phyloP scores from a whole-genome alignment of 306 rosid species.

The Vicia sativa region DNA sequence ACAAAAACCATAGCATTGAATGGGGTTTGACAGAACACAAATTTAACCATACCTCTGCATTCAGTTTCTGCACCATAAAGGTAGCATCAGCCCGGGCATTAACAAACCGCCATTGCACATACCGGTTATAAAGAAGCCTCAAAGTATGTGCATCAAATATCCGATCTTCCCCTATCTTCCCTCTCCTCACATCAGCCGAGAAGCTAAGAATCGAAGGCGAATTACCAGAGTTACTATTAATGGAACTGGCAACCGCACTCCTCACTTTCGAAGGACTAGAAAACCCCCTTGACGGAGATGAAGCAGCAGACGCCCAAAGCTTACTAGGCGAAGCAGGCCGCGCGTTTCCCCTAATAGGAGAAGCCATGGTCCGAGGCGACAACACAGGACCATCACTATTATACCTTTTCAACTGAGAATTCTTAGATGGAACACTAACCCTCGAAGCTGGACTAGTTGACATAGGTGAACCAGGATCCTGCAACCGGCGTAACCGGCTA shows the following conservation, averaged over 20 bases:
- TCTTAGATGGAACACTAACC: constrained; percentile 50
- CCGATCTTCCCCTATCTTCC: constrained; percentile 94
- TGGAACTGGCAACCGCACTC: constrained; percentile 57
- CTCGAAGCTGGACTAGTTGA: constrained; percentile 74
- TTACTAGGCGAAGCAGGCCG: constrained; percentile 90
- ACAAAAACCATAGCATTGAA: constrained; percentile 7
- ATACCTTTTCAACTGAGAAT: constrained; percentile 65
- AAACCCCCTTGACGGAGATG: constrained; percentile 76
- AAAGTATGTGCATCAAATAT: constrained; percentile 87
- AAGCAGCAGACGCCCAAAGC: constrained; percentile 68
- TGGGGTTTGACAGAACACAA: constrained; percentile 1
- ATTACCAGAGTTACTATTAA: constrained; percentile 55
- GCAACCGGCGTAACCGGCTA: constrained; percentile 83
- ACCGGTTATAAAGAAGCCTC: constrained; percentile 89
- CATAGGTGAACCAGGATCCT: constrained; percentile 88
- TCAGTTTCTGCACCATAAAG: constrained; percentile 77
- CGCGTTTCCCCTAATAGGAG: constrained; percentile 70
- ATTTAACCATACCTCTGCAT: constrained; percentile 77
- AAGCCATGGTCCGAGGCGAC: constrained; percentile 76
- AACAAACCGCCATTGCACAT: constrained; percentile 94
- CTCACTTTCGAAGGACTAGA: constrained; percentile 86
- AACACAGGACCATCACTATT: constrained; percentile 59
- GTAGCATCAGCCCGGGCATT: constrained; percentile 97
- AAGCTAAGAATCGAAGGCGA: constrained; percentile 91
- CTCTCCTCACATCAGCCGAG: constrained; percentile 87